phyloP scores from a whole-genome alignment of 1,139 yeast genomes.

The Candida gigantensis region DNA sequence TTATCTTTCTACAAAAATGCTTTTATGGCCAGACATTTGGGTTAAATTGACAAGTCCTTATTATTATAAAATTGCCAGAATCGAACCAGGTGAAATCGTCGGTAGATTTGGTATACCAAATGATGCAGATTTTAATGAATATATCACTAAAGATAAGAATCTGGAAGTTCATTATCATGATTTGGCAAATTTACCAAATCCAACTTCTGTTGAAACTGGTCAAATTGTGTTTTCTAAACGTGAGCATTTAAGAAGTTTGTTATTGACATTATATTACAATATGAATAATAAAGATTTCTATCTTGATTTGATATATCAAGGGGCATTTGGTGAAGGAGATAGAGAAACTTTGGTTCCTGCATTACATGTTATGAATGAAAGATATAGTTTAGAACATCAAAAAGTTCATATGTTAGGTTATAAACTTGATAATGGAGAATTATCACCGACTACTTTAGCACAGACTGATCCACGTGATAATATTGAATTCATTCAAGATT shows the following conservation, averaged over 20 bases:
- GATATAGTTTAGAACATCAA: conserved; percentile 29
- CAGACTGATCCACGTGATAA: conserved; percentile 35
- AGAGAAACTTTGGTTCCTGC: conserved; percentile 44
- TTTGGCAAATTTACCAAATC: conserved; percentile 31
- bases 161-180: conserved; percentile 33
- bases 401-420: conserved; percentile 29
- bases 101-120: conserved; percentile 33
- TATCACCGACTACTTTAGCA: conserved; percentile 33
- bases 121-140: conserved; percentile 24
- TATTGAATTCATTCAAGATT: conserved; percentile 23
- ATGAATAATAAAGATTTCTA: conserved; percentile 29
- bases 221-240: conserved; percentile 38
- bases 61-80: conserved; percentile 36
- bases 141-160: conserved; percentile 20
- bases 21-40: conserved; percentile 45
- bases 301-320: conserved; percentile 37
- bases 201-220: conserved; percentile 35
- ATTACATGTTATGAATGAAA: conserved; percentile 35
- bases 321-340: conserved; percentile 41
- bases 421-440: conserved; percentile 19
- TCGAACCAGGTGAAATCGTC: conserved; percentile 30
- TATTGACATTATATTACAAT: conserved; percentile 37
- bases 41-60: conserved; percentile 36
- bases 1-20: conserved; percentile 28
- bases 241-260: conserved; percentile 29